Evolutionary conservation across 2,329 filamentous ascomycete species (phyloP), one percentile per base, ranked within the genome.

Genomic region (Leptosphaerulina australis): DNA sequence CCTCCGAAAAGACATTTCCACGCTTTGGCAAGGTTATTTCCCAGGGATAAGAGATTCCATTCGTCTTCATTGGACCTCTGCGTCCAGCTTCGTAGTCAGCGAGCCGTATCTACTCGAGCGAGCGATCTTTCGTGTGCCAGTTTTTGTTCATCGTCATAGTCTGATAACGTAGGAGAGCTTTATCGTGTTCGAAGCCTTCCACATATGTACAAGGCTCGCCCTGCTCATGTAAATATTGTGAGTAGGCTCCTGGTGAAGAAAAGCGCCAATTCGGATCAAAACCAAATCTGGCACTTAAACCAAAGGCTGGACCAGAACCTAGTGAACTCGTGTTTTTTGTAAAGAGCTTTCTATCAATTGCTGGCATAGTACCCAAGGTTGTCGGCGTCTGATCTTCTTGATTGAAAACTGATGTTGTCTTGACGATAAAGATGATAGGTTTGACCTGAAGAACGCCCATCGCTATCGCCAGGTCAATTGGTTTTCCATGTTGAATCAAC

Each of bases 71-170:
- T 6, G 36, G 21, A 25, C 31, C 33, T 9, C 34, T 50, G 2
- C 46, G 52, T 29, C 47, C 47, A 37, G 44, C 52, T 2, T 37
- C 10, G 8, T 50, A 48, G 26, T 64, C 62, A 5, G 37, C 36
- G 2, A 58, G 14, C 17, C 56, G 31, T 9, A 63, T 44, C 39
- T 64, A 58, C 26, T 64, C 62, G 12, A 60, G 55, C 1, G 60
- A 64, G 6, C 45, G 33, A 15, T 57, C 51, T 8, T 38, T 30
- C 14, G 21, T 29, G 35, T 37, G 30, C 26, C 26, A 28, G n/a
- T 4, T 18, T 10, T 39, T 38, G 3, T 46, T 29, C 8, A 17
- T 22, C 3, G 50, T 56, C n/a, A 61, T 58, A 12, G 54, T 52
- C 36, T 59, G 57, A 38, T 44, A 55, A 14, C 53, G 52, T 10